Conservation (phyloP, 2,329 filamentous ascomycete genomes). For the Lachnellula arida region DNA sequence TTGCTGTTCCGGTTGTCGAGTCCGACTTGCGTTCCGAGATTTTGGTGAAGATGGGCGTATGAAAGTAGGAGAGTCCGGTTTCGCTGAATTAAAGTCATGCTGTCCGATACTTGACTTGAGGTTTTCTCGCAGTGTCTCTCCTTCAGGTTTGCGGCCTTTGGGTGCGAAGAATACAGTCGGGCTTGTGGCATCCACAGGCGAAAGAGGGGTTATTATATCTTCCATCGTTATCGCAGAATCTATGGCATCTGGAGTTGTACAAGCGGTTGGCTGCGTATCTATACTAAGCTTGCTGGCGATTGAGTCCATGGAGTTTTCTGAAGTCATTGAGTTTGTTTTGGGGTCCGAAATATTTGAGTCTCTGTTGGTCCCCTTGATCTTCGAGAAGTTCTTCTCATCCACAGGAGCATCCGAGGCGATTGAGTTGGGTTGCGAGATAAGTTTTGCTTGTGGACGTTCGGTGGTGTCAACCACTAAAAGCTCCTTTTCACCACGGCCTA, state of each 20-base stretch:
- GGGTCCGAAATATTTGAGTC: not conserved
- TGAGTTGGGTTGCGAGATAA: constrained; percentile 20
- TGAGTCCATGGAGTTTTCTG: not conserved
- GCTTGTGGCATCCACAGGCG: constrained; percentile 1
- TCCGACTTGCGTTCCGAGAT: constrained; percentile 17
- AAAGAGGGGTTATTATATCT: constrained; percentile 1
- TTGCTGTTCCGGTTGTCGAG: constrained; percentile 1
- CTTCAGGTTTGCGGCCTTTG: not conserved
- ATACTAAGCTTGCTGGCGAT: not conserved
- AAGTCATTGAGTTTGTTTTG: not conserved
- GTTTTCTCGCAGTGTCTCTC: not conserved
- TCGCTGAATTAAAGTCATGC: not conserved
- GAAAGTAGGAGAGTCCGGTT: constrained; percentile 5
- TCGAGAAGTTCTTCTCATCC: not conserved
- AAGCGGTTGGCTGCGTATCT: constrained; percentile 4
- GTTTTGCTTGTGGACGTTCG: constrained; percentile 18
- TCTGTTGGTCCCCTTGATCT: not conserved
- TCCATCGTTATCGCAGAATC: constrained; percentile 1
- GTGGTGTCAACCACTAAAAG: constrained; percentile 61
- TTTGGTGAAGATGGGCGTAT: constrained; percentile 17
- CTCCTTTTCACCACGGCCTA: constrained; percentile 66
- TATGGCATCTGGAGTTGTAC: constrained; percentile 4
- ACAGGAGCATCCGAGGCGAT: constrained; percentile 2
- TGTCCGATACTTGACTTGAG: constrained; percentile 9
- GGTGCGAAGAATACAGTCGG: constrained; percentile 2